Percentiles rank a stretch among this genome's conserved stretches.
These are phyloP conservation scores for Cyanidiococcus yangmingshanensis DNA, from an alignment of 23 red algal species.

Conservation along the genomic window DNA sequence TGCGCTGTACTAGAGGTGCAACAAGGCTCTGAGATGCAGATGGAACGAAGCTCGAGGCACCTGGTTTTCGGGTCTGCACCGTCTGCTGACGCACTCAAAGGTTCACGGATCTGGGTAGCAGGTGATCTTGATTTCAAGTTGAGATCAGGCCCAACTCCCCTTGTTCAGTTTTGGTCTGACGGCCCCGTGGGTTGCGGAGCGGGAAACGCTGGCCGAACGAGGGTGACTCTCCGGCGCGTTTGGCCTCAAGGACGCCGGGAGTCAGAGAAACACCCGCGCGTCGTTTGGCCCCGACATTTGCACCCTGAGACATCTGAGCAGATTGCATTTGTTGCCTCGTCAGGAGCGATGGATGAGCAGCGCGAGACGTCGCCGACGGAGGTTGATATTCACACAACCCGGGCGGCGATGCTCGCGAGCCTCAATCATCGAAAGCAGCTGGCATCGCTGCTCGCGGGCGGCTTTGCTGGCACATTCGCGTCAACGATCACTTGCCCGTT, in stretches of 20 bases:
- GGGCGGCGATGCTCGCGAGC: not conserved
- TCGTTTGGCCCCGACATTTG: too few species aligned
- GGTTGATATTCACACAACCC: not conserved
- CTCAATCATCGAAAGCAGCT: conserved; percentile 47
- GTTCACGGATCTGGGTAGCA: not conserved
- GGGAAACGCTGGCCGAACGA: too few species aligned
- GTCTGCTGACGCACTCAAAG: not conserved
- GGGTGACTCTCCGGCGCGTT: too few species aligned
- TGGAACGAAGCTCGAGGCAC: not conserved
- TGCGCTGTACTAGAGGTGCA: not conserved
- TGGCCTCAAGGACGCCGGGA: too few species aligned
- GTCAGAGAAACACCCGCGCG: too few species aligned
- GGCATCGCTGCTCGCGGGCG: conserved; percentile 87
- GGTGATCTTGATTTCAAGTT: not conserved
- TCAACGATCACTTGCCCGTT: conserved; percentile 90
- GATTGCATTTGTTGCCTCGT: not conserved
- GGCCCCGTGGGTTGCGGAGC: too few species aligned
- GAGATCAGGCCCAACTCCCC: not conserved
- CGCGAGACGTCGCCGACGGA: not conserved
- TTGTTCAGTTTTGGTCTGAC: too few species aligned
- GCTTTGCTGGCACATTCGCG: conserved; percentile 82
- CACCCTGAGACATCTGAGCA: not conserved
- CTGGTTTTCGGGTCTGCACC: not conserved
- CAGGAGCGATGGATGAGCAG: not conserved
- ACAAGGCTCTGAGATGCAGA: not conserved